Evolutionary conservation across 2,329 filamentous ascomycete species (phyloP).

Genomic region (Sarocladium oryzae): DNA sequence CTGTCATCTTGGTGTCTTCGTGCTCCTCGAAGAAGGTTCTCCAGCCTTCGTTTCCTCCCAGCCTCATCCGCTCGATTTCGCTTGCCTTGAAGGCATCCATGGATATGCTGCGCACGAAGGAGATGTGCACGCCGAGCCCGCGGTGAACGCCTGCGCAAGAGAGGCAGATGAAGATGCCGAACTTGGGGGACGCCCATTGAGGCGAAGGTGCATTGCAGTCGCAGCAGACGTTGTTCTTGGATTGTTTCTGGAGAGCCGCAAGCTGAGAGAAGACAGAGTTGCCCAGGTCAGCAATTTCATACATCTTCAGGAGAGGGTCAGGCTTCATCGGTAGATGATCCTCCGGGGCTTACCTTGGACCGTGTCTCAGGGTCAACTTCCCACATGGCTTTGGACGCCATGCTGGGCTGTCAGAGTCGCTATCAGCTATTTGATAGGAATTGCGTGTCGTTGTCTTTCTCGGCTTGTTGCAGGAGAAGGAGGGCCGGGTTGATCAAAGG

Average conservation of each 20-base stretch:
- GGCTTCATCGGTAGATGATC: slow-evolving; percentile 9
- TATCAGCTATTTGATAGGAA: background rate
- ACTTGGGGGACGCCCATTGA: slow-evolving; percentile 97
- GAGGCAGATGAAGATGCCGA: slow-evolving; percentile 97
- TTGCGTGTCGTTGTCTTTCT: background rate
- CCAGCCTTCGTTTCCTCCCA: slow-evolving; percentile 86
- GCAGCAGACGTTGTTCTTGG: slow-evolving; percentile 84
- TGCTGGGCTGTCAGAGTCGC: slow-evolving; percentile 21
- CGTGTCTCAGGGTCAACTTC: slow-evolving; percentile 97
- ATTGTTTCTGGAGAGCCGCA: slow-evolving; percentile 81
- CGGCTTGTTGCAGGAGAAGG: background rate
- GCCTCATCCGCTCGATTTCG: slow-evolving; percentile 90
- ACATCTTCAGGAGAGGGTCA: slow-evolving; percentile 10
- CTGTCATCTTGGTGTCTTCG: slow-evolving; percentile 57
- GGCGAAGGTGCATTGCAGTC: slow-evolving; percentile 94
- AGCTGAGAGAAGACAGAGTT: slow-evolving; percentile 50
- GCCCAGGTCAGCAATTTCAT: slow-evolving; percentile 9
- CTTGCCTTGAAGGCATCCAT: slow-evolving; percentile 97
- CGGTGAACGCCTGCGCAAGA: slow-evolving; percentile 93
- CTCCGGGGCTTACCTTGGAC: slow-evolving; percentile 62
- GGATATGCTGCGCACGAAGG: slow-evolving; percentile 92
- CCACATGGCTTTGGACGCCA: slow-evolving; percentile 82
- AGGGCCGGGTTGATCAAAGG: background rate
- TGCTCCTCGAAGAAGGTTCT: slow-evolving; percentile 78
- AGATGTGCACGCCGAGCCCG: slow-evolving; percentile 93